A percentile compares a stretch with the other conserved stretches of the same genome.
phyloP scores from a whole-genome alignment of 2,329 filamentous ascomycete species.

The Aspergillus chevalieri region DNA sequence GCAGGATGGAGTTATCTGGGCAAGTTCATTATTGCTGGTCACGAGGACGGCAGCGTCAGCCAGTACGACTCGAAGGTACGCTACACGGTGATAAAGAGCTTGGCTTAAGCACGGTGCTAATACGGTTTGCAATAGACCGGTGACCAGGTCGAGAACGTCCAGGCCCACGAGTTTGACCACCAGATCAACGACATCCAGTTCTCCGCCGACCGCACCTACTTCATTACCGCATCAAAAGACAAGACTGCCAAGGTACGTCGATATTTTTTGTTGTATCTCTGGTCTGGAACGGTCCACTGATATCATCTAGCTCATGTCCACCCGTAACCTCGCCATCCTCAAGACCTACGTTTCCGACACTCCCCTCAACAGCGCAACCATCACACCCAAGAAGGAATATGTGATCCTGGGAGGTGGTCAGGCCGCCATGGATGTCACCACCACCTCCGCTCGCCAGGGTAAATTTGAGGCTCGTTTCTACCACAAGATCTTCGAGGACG shows the following conservation, averaged over 20 bases:
- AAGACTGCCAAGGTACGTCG: constrained; percentile 77
- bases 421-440: constrained; percentile 98
- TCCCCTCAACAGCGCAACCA: constrained; percentile 89
- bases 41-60: constrained; percentile 91
- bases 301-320: constrained; percentile 62
- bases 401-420: constrained; percentile 97
- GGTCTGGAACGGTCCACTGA: constrained; percentile 11
- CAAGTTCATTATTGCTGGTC: constrained; percentile 95
- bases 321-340: constrained; percentile 79
- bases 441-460: constrained; percentile 85
- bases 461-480: constrained; percentile 99
- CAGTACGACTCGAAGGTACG: constrained; percentile 82
- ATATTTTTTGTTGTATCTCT: neutral
- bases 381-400: constrained; percentile 93
- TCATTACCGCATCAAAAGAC: constrained; percentile 97
- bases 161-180: constrained; percentile 76
- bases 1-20: constrained; percentile 91
- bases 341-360: constrained; percentile 93
- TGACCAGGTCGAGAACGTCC: constrained; percentile 72
- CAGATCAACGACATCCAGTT: constrained; percentile 92
- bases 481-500: constrained; percentile 99
- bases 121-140: constrained; percentile 52
- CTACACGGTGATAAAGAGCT: neutral
- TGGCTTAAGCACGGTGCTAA: constrained; percentile 8
- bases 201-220: constrained; percentile 89